Conservation (phyloP, 2,329 filamentous ascomycete genomes). For the Lecanicillium sp. region DNA sequence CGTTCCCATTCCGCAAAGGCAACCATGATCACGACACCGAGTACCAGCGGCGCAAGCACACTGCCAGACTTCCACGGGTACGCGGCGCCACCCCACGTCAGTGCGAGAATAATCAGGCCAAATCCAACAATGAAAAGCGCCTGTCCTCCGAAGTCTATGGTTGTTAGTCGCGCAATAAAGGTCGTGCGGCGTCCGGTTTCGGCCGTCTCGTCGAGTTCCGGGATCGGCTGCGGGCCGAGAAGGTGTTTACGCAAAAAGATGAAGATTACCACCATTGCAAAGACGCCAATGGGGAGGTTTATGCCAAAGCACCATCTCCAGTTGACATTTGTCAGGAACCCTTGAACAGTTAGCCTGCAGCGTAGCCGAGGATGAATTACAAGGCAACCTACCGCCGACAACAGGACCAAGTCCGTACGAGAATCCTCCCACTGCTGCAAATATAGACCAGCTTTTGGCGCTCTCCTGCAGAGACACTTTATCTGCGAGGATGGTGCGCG, state of each 20-base stretch:
- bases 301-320: slow-evolving; percentile 65
- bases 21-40: slow-evolving; percentile 33
- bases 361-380: not conserved
- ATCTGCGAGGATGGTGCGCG: slow-evolving; percentile 57
- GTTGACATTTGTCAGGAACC: slow-evolving; percentile 42
- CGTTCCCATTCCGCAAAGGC: slow-evolving; percentile 45
- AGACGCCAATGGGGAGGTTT: slow-evolving; percentile 46
- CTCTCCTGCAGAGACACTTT: slow-evolving; percentile 55
- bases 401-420: slow-evolving; percentile 56
- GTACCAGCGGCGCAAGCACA: slow-evolving; percentile 40
- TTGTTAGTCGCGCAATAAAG: slow-evolving; percentile 40
- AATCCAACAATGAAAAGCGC: slow-evolving; percentile 47
- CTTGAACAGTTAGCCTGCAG: slow-evolving; percentile 14
- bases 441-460: slow-evolving; percentile 53
- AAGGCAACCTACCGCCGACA: slow-evolving; percentile 38
- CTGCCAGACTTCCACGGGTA: slow-evolving; percentile 43
- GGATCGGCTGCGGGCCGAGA: slow-evolving; percentile 41
- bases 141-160: slow-evolving; percentile 49
- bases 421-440: slow-evolving; percentile 51
- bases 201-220: slow-evolving; percentile 33
- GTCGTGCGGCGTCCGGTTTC: slow-evolving; percentile 21
- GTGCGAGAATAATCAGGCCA: slow-evolving; percentile 44
- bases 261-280: slow-evolving; percentile 46
- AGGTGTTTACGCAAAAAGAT: slow-evolving; percentile 52
- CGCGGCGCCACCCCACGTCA: slow-evolving; percentile 48